Conservation (phyloP, 1,139 yeast genomes). For the Diutina rugosa region DNA sequence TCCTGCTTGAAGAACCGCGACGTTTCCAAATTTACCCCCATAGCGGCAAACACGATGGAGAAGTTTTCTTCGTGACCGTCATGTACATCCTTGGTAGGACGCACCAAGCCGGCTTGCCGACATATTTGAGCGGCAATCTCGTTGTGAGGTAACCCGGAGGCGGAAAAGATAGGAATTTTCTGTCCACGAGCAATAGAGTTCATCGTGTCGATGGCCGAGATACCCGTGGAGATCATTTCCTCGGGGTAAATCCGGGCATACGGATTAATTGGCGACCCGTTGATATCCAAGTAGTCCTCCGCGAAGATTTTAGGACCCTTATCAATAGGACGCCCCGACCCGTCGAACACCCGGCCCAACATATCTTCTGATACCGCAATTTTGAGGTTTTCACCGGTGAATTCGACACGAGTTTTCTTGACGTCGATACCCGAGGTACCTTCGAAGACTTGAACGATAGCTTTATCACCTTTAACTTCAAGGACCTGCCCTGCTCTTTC, state of each 20-base stretch:
- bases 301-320: slow-evolving; percentile 98
- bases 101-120: slow-evolving; percentile 97
- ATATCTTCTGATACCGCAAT: slow-evolving; percentile 95
- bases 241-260: slow-evolving; percentile 97
- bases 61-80: slow-evolving; percentile 99
- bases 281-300: slow-evolving; percentile 94
- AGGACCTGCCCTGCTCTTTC: slow-evolving; percentile 94
- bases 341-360: slow-evolving; percentile 96
- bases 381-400: slow-evolving; percentile 87
- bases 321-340: slow-evolving; percentile 97
- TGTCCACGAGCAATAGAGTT: slow-evolving; percentile 99
- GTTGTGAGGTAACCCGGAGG: slow-evolving; percentile 98
- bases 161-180: slow-evolving; percentile 96
- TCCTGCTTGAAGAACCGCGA: slow-evolving; percentile 95
- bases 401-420: slow-evolving; percentile 91
- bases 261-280: slow-evolving; percentile 98
- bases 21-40: slow-evolving; percentile 91
- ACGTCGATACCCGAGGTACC: slow-evolving; percentile 98
- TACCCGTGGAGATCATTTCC: slow-evolving; percentile 98
- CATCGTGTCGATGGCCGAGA: slow-evolving; percentile 97
- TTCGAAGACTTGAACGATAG: slow-evolving; percentile 96
- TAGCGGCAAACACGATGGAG: slow-evolving; percentile 97
- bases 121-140: slow-evolving; percentile 99
- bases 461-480: slow-evolving; percentile 94
- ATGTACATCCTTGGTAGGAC: slow-evolving; percentile 98